Base-by-base conservation (phyloP, 495 filamentous ascomycete genomes). In the Penicillium antarcticum region DNA sequence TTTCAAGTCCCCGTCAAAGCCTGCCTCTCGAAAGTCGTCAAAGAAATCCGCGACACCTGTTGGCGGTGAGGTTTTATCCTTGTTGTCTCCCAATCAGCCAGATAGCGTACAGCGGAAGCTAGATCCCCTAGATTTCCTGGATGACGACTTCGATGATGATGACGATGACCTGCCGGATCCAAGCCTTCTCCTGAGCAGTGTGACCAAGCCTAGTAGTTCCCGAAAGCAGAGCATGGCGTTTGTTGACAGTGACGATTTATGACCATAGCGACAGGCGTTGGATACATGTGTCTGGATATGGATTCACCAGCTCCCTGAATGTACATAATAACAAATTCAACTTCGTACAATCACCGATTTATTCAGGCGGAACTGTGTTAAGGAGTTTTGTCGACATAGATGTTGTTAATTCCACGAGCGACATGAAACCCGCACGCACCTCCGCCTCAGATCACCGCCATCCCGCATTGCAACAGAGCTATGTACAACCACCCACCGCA, bases 341-440 rank as follows among this genome's bases (percentile, higher is more conserved):
- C 8, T 29, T 29, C 1, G 26, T 32, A 12, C 10, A n/a, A 13
- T 12, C 9, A 21, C 14, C 1, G 0, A 8, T 21, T n/a, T 1
- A 23, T 23, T 26, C 0, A 2, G n/a, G 5, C 11, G 21, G 2
- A 23, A 16, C 7, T 24, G 4, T n/a, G 8, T 35, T 23, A n/a
- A n/a, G 12, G 10, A 4, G n/a, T 14, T 2, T 9, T 3, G 13
- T 40, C 41, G 37, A 24, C 42, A 24, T 35, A 42, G 38, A 33
- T 34, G 6, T 16, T 23, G 21, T 18, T 61, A 53, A 34, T 61
- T 52, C 68, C 66, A 69, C 69, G 47, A 41, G 14, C 7, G 11
- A 19, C 24, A 38, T 9, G 4, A 39, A 40, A 43, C 12, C 37
- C 41, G 45, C 64, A 74, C 71, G 69, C 71, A 72, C 71, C 64